phyloP scores from a whole-genome alignment of 345 rosid species.

The Citrus trifoliata region DNA sequence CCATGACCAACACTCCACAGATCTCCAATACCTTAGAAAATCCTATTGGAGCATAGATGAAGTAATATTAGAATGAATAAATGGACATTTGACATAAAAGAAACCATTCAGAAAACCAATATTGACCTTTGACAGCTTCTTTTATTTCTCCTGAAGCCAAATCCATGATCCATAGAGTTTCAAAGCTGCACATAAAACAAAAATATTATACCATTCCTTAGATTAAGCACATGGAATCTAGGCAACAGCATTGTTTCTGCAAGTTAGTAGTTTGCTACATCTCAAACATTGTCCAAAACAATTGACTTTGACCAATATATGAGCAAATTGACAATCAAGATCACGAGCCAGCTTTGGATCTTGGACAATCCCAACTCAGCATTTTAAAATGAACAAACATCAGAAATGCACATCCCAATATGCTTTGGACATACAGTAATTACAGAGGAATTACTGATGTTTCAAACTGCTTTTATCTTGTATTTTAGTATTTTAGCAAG shows the following conservation, averaged over 20 bases:
- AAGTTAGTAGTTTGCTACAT: constrained; percentile 1
- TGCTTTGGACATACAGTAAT: neutral
- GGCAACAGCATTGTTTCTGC: neutral
- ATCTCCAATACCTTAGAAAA: constrained; percentile 47
- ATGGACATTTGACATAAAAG: neutral
- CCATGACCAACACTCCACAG: constrained; percentile 47
- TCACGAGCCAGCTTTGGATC: neutral
- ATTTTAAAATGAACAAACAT: neutral
- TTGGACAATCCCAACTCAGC: neutral
- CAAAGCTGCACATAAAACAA: constrained; percentile 55
- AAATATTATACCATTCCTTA: constrained; percentile 9
- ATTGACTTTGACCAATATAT: neutral
- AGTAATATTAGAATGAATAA: constrained; percentile 22
- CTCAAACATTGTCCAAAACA: neutral
- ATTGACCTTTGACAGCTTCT: constrained; percentile 65
- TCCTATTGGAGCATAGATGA: constrained; percentile 37
- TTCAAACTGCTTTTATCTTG: neutral
- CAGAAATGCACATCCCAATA: neutral
- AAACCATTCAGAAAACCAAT: constrained; percentile 13
- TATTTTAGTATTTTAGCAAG: neutral
- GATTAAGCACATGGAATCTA: constrained; percentile 2
- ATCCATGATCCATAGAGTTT: constrained; percentile 73
- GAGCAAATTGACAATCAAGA: neutral
- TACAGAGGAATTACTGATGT: neutral
- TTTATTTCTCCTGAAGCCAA: constrained; percentile 58